These are phyloP conservation scores for Moesziomyces sp. DNA, from an alignment of 1,284 basidiomycete species.

Conservation along the genomic window DNA sequence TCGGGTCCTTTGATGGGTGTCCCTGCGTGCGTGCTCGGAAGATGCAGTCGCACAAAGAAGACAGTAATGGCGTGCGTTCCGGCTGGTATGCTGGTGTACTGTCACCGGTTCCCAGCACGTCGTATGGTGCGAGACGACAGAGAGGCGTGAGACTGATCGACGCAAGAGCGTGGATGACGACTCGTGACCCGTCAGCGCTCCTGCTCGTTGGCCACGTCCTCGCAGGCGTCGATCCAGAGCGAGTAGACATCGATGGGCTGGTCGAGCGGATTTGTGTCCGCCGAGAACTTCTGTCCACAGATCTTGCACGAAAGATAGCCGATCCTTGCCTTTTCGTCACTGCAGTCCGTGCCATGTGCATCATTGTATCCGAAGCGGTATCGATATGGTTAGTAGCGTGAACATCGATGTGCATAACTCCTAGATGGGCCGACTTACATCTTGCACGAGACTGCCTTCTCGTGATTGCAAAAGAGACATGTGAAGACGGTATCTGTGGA, in stretches of 20 bases:
- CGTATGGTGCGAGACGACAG: no score
- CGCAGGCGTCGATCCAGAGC: slow-evolving; percentile 88
- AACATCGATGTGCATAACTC: no score
- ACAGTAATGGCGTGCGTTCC: not conserved
- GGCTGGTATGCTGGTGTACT: no score
- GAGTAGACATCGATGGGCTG: slow-evolving; percentile 90
- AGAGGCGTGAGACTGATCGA: not conserved
- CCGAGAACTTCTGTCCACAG: slow-evolving; percentile 66
- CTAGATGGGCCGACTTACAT: slow-evolving; percentile 72
- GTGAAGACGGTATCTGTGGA: slow-evolving; percentile 68
- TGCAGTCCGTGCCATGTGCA: slow-evolving; percentile 17
- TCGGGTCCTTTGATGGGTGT: not conserved
- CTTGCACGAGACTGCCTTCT: slow-evolving; percentile 85
- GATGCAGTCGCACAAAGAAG: not conserved
- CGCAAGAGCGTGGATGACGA: not conserved
- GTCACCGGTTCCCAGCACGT: no score
- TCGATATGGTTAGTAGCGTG: not conserved
- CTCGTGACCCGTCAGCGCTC: slow-evolving; percentile 8
- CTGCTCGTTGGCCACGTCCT: slow-evolving; percentile 75
- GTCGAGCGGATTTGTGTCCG: slow-evolving; percentile 75
- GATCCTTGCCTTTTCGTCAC: slow-evolving; percentile 65
- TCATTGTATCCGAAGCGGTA: not conserved
- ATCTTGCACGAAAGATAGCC: slow-evolving; percentile 62
- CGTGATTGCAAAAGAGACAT: slow-evolving; percentile 86
- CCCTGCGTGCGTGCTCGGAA: not conserved